Conservation (phyloP, 176 grass and related monocot genomes). For the Melocanna baccifera region DNA sequence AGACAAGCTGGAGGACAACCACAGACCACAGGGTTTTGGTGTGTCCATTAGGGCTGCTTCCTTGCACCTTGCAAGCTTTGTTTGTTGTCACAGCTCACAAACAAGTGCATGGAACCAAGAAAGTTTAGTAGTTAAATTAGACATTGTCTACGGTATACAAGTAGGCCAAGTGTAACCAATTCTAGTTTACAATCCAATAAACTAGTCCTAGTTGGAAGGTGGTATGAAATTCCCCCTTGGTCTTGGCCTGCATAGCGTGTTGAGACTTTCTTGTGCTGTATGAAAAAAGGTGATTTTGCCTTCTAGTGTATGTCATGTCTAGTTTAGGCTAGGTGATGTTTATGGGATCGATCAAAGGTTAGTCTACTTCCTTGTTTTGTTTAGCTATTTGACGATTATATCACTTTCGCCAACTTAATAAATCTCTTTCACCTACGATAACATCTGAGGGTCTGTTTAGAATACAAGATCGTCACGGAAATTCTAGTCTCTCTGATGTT, state of each 20-base stretch:
- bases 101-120: constrained; percentile 12
- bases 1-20: constrained; percentile 45
- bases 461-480: neutral
- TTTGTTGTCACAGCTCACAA: constrained; percentile 4
- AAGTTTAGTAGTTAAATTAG: neutral
- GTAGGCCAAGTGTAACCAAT: constrained; percentile 14
- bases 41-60: constrained; percentile 11
- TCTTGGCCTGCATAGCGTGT: constrained; percentile 9
- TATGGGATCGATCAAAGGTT: neutral
- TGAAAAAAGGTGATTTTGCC: constrained; percentile 32
- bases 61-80: constrained; percentile 16
- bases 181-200: neutral
- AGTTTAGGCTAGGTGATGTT: neutral
- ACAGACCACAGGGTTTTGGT: constrained; percentile 17
- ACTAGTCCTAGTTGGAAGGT: constrained; percentile 6
- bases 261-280: neutral
- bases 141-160: neutral
- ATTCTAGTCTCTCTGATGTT: neutral
- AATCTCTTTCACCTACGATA: neutral
- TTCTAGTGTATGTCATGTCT: constrained; percentile 13
- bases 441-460: neutral
- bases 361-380: constrained; percentile 16
- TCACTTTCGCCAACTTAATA: neutral
- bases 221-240: neutral
- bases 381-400: neutral